Conservation (phyloP, 2,329 filamentous ascomycete genomes). For the Diaporthe caulivora region DNA sequence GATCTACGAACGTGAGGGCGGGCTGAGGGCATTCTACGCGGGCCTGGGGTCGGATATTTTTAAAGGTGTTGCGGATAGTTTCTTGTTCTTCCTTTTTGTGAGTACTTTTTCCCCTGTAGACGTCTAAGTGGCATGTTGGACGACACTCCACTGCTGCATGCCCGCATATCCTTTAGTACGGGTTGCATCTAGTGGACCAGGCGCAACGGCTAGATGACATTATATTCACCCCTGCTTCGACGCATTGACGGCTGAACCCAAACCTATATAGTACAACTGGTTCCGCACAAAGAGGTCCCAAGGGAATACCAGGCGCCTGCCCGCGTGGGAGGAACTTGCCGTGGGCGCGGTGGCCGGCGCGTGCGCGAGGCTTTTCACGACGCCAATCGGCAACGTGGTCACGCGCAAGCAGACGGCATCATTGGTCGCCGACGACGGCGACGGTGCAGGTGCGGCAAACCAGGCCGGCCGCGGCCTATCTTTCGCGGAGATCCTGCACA, state of each 20-base stretch:
- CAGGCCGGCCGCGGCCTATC: constrained; percentile 45
- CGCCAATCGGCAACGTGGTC: constrained; percentile 85
- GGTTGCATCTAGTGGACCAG: too few relatives aligned
- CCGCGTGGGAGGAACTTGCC: constrained; percentile 77
- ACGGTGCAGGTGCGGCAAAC: constrained; percentile 47
- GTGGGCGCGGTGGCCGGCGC: constrained; percentile 82
- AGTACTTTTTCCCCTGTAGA: background rate
- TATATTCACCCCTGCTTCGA: background rate
- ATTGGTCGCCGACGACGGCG: constrained; percentile 40
- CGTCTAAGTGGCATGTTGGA: background rate
- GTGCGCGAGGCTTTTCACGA: constrained; percentile 80
- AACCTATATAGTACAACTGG: constrained; percentile 67
- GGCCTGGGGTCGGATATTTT: constrained; percentile 73
- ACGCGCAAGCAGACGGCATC: constrained; percentile 82
- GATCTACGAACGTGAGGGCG: constrained; percentile 80
- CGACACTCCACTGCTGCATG: too few relatives aligned
- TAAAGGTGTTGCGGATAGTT: constrained; percentile 80
- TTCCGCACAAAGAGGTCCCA: constrained; percentile 53
- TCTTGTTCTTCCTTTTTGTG: constrained; percentile 70
- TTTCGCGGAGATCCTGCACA: constrained; percentile 69
- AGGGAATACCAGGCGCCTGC: constrained; percentile 59
- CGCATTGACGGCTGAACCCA: background rate
- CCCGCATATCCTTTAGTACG: constrained; percentile 65
- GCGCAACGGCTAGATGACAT: background rate
- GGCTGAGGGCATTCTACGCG: constrained; percentile 76